Conservation (phyloP, 2,329 filamentous ascomycete species). For the Dactylellina haptotyla region DNA sequence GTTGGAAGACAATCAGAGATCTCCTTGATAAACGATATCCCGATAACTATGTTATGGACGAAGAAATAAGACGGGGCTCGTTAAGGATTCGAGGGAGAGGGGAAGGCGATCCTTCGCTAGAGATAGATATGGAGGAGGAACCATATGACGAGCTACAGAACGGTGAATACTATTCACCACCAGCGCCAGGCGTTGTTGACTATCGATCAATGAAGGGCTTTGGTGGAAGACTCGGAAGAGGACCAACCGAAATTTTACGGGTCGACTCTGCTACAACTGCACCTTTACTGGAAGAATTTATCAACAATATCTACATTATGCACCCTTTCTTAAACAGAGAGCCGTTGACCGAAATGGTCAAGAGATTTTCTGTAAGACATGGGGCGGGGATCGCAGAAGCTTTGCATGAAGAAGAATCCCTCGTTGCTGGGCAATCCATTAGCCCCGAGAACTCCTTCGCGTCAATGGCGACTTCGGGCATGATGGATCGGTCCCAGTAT, state of each 20-base stretch:
- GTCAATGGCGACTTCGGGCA: slow-evolving; percentile 37
- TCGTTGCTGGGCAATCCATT: slow-evolving; percentile 41
- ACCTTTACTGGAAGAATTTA: slow-evolving; percentile 67
- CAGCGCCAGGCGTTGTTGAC: slow-evolving; percentile 60
- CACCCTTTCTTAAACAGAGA: slow-evolving; percentile 72
- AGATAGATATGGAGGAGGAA: slow-evolving; percentile 61
- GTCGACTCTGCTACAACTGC: slow-evolving; percentile 67
- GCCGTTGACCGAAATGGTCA: slow-evolving; percentile 67
- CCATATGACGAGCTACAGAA: slow-evolving; percentile 60
- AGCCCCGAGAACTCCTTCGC: slow-evolving; percentile 53
- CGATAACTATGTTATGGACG: slow-evolving; percentile 78
- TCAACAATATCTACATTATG: slow-evolving; percentile 70
- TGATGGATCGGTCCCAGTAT: slow-evolving; percentile 59
- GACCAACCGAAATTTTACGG: slow-evolving; percentile 64
- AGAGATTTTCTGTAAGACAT: slow-evolving; percentile 66
- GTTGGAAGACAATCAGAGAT: slow-evolving; percentile 74
- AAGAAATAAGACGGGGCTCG: slow-evolving; percentile 78
- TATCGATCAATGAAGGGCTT: slow-evolving; percentile 26
- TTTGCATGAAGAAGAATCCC: slow-evolving; percentile 43
- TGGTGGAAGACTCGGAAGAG: slow-evolving; percentile 55
- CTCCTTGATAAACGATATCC: slow-evolving; percentile 68
- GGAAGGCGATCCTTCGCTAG: slow-evolving; percentile 69
- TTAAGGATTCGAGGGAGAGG: slow-evolving; percentile 81
- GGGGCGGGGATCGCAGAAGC: slow-evolving; percentile 59
- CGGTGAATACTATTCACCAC: slow-evolving; percentile 64